phyloP scores from a whole-genome alignment of 2,329 filamentous ascomycete genomes.

The Xylariaceae sp. region DNA sequence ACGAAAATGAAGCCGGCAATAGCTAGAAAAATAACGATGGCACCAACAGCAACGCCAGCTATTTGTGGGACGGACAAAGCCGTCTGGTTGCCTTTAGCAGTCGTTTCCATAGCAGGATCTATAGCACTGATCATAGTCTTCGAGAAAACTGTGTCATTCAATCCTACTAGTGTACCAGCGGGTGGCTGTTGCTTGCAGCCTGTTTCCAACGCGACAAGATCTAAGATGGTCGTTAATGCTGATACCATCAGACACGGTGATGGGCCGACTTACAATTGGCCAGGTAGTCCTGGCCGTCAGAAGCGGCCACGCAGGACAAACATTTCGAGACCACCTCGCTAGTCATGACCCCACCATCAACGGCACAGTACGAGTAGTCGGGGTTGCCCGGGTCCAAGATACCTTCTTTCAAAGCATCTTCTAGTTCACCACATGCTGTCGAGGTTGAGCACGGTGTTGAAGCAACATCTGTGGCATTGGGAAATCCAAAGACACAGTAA shows the following conservation, averaged over 20 bases:
- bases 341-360: constrained; percentile 42
- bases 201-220: constrained; percentile 53
- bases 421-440: constrained; percentile 52
- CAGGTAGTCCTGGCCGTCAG: constrained; percentile 46
- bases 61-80: constrained; percentile 44
- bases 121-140: constrained; percentile 38
- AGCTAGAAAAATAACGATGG: constrained; percentile 42
- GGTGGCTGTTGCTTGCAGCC: constrained; percentile 53
- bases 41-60: constrained; percentile 48
- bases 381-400: constrained; percentile 39
- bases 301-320: constrained; percentile 48
- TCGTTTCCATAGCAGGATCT: constrained; percentile 34
- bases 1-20: constrained; percentile 47
- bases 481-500: constrained; percentile 56
- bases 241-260: not conserved
- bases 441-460: constrained; percentile 55
- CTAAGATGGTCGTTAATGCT: constrained; percentile 36
- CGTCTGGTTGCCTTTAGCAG: constrained; percentile 16
- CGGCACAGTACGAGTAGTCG: constrained; percentile 53
- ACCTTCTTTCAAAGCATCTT: constrained; percentile 44
- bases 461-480: constrained; percentile 48
- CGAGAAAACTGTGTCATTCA: constrained; percentile 52
- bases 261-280: constrained; percentile 51
- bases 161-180: constrained; percentile 39
- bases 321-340: constrained; percentile 44